These are phyloP conservation scores for Sporothrix pseudoabietina DNA, from an alignment of 2,329 filamentous ascomycete genomes.

Conservation along the genomic window DNA sequence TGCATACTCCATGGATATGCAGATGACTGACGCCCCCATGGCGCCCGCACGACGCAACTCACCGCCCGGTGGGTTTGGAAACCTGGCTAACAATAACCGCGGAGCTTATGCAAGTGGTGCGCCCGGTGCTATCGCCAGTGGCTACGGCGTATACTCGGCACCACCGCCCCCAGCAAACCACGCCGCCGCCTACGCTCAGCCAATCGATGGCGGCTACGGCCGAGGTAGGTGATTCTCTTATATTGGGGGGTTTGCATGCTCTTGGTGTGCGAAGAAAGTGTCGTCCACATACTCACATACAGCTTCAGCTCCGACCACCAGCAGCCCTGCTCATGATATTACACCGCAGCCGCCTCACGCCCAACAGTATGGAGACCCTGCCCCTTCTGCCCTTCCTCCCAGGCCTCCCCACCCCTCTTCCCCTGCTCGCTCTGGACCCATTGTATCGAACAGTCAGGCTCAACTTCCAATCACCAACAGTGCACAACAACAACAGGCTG, in stretches of 20 bases:
- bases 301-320: constrained; percentile 46
- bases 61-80: constrained; percentile 28
- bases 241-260: constrained; percentile 17
- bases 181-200: constrained; percentile 31
- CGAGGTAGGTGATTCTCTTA: constrained; percentile 31
- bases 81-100: constrained; percentile 26
- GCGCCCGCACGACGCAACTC: constrained; percentile 29
- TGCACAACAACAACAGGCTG: constrained; percentile 28
- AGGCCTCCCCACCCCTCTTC: constrained; percentile 25
- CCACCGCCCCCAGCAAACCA: constrained; percentile 33
- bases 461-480: constrained; percentile 33
- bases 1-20: constrained; percentile 31
- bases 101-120: constrained; percentile 11
- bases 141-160: constrained; percentile 61
- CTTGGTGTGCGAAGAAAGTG: constrained; percentile 43
- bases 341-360: constrained; percentile 27
- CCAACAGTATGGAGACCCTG: constrained; percentile 53
- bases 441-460: constrained; percentile 30
- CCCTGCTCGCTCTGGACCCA: constrained; percentile 31
- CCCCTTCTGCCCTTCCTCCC: constrained; percentile 21
- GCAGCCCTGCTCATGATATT: constrained; percentile 45
- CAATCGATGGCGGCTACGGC: constrained; percentile 33
- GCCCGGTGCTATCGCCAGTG: constrained; percentile 46
- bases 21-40: constrained; percentile 31
- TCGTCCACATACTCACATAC: constrained; percentile 17